Percentiles rank a stretch among this genome's conserved stretches.
These are phyloP conservation scores for Corymbia calophylla DNA, from an alignment of 441 rosid species.

Conservation along the genomic window DNA sequence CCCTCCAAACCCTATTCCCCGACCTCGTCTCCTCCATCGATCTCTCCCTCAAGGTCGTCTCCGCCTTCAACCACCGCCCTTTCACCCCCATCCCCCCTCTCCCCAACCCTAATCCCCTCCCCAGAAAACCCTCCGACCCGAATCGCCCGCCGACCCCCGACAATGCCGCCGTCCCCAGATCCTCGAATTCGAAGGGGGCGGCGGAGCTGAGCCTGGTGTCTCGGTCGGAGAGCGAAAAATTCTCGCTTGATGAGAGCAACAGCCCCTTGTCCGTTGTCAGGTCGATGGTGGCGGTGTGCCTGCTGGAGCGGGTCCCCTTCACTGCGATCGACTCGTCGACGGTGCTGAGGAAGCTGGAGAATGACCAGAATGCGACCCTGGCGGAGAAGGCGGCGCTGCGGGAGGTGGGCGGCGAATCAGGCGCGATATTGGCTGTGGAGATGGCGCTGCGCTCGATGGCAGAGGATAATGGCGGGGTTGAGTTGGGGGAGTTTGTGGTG, in stretches of 20 bases:
- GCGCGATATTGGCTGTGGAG: constrained; percentile 75
- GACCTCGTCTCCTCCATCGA: constrained; percentile 69
- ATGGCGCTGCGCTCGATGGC: constrained; percentile 78
- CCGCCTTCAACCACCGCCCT: constrained; percentile 62
- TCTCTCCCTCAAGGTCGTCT: constrained; percentile 63
- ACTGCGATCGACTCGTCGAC: constrained; percentile 70
- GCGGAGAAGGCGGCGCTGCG: constrained; percentile 76
- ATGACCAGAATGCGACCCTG: constrained; percentile 52
- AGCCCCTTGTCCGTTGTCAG: constrained; percentile 63
- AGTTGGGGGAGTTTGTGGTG: constrained; percentile 78
- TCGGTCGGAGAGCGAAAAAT: constrained; percentile 5
- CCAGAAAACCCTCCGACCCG: constrained; percentile 6
- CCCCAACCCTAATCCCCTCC: constrained; percentile 36
- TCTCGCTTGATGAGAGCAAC: constrained; percentile 26
- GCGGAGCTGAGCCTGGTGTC: background rate
- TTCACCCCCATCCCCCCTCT: constrained; percentile 66
- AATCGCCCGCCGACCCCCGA: constrained; percentile 9
- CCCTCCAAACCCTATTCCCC: constrained; percentile 68
- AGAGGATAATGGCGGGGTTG: constrained; percentile 77
- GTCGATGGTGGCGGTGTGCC: constrained; percentile 80
- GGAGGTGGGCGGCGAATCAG: constrained; percentile 82
- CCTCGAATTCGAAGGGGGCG: background rate
- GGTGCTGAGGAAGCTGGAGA: constrained; percentile 84
- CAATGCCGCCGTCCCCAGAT: background rate
- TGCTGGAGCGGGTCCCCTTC: constrained; percentile 78